Evolutionary conservation across 352 stramenopile genomes (phyloP).

Genomic region (Globisporangium polare): DNA sequence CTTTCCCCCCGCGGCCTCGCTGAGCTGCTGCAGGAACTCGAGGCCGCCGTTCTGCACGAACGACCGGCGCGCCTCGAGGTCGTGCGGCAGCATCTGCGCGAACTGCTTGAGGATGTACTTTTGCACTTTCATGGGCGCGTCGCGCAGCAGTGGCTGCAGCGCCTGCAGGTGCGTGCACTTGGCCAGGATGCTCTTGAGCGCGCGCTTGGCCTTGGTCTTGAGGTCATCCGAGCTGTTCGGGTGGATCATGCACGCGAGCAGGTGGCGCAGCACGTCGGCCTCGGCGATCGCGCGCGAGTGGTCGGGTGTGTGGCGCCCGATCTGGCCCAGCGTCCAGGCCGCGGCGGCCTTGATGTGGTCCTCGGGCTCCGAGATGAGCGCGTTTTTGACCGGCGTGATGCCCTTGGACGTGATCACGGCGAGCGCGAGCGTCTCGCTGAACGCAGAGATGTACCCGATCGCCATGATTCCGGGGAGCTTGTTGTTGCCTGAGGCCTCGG

Average conservation of each 20-base stretch:
- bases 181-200: constrained; percentile 91
- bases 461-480: constrained; percentile 95
- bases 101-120: constrained; percentile 97
- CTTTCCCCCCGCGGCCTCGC: constrained; percentile 90
- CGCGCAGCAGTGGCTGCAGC: constrained; percentile 90
- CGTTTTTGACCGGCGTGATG: constrained; percentile 91
- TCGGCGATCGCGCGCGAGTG: constrained; percentile 91
- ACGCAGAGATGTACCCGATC: constrained; percentile 94
- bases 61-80: constrained; percentile 88
- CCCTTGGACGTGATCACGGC: constrained; percentile 94
- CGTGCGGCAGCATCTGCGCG: constrained; percentile 91
- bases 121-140: constrained; percentile 92
- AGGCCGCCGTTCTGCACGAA: constrained; percentile 94
- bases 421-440: constrained; percentile 92
- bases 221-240: constrained; percentile 91
- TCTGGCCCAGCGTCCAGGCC: constrained; percentile 95
- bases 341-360: constrained; percentile 95
- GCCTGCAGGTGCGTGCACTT: constrained; percentile 95
- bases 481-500: constrained; percentile 88
- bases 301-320: constrained; percentile 92
- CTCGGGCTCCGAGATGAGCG: constrained; percentile 91
- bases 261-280: constrained; percentile 89
- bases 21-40: constrained; percentile 92
- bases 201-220: constrained; percentile 92
- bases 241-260: constrained; percentile 93